Percentiles rank a stretch among this genome's conserved stretches.
Evolutionary conservation across 2,329 filamentous ascomycete species (phyloP).

Genomic region (Ramularia endophylla): DNA sequence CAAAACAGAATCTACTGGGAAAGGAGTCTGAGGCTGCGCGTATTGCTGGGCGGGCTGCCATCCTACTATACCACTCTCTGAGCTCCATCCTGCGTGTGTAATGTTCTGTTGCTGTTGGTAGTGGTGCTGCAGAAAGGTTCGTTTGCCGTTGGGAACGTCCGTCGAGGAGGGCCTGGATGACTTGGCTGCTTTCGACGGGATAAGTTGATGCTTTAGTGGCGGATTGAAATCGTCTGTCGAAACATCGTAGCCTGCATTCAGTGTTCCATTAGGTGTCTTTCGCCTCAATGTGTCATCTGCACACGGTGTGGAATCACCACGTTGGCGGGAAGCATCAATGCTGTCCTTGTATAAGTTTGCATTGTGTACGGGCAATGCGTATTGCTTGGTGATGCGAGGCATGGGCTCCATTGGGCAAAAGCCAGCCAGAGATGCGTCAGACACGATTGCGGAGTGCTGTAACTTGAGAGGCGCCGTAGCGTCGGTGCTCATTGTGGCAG

Average conservation of each 20-base stretch:
- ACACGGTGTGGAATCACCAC: slow-evolving; percentile 26
- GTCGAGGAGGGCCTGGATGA: slow-evolving; percentile 28
- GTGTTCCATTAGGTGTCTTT: slow-evolving; percentile 91
- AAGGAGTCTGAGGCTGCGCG: slow-evolving; percentile 16
- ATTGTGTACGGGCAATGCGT: slow-evolving; percentile 29
- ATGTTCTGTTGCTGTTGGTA: slow-evolving; percentile 25
- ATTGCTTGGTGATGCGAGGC: slow-evolving; percentile 26
- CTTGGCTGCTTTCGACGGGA: slow-evolving; percentile 51
- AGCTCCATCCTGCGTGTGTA: slow-evolving; percentile 11
- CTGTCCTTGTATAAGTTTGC: slow-evolving; percentile 10
- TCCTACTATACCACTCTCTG: slow-evolving; percentile 3
- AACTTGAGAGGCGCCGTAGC: slow-evolving; percentile 18
- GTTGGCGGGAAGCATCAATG: slow-evolving; percentile 11
- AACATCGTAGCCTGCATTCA: slow-evolving; percentile 87
- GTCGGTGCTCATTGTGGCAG: slow-evolving; percentile 26
- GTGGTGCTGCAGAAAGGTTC: slow-evolving; percentile 28
- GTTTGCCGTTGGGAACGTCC: slow-evolving; percentile 21
- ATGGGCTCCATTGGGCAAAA: slow-evolving; percentile 16
- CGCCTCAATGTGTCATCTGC: slow-evolving; percentile 75
- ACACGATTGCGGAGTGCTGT: slow-evolving; percentile 7
- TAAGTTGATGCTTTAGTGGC: slow-evolving; percentile 70
- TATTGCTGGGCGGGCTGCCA: slow-evolving; percentile 10
- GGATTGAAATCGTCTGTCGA: slow-evolving; percentile 39
- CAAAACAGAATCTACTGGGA: slow-evolving; percentile 54
- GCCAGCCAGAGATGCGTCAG: slow-evolving; percentile 10